Base-by-base conservation (phyloP, 2,329 filamentous ascomycete genomes). In the Huntiella decipiens region DNA sequence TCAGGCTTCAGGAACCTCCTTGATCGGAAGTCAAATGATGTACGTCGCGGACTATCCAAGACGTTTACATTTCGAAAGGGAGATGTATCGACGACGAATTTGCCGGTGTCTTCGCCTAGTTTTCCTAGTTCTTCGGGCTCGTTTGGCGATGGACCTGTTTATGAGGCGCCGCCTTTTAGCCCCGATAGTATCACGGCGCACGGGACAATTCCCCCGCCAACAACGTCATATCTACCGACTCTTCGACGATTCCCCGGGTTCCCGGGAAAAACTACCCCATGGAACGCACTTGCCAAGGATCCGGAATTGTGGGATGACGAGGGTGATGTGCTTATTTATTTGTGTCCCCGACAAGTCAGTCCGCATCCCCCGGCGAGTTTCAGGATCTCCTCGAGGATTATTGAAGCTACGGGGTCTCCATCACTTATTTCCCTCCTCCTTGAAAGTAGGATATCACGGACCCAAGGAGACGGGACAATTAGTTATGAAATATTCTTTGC, bases 401-500 rank as follows among this genome's bases (percentile, higher is more conserved):
- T 77, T 36, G 71, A 76, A 52, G 65, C 66, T 0, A 74, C 70
- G 1, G 68, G 71, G 50, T 76, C 72, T 2, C 62, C 66, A 0
- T 64, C 65, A 44, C 63, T 77, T 7, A 64, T 73, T 32, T 67
- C 65, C 0, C 56, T 73, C 17, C 59, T 77, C 12, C 22, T 28
- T 28, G 22, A 28, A 28, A 28, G 22, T 10, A 7, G 3, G 22
- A 28, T 28, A 28, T 28, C 22, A 28, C 7, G 7, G 6, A 3
- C 6, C 22, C 22, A 28, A 28, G 22, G 22, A 28, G 22, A 28
- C 49, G 70, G 70, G 2, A 67, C 71, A 52, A 69, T 76, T 38
- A 71, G 67, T 2, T 76, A 76, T 49, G 68, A 78, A 54, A 70
- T 82, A 57, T 74, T 71, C 59, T 77, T 82, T 50, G 68, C 75